A percentile compares a stretch with the other conserved stretches of the same genome.
Evolutionary conservation across 2,329 filamentous ascomycete species (phyloP).

Genomic region (Phyllosticta ampelicida): DNA sequence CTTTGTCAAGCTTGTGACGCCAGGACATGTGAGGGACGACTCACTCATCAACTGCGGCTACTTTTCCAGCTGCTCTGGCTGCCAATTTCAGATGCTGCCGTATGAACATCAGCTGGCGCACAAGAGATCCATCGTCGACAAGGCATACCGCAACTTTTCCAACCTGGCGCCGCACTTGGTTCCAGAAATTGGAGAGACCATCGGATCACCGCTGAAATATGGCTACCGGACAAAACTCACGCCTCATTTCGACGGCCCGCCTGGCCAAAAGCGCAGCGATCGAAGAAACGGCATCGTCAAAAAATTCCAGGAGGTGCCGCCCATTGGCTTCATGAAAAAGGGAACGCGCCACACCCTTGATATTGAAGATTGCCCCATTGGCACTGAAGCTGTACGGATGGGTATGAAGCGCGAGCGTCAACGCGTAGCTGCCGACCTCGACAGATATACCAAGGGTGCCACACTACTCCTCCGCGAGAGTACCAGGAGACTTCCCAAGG

Average conservation of each 20-base stretch:
- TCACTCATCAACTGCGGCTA: conserved; percentile 70
- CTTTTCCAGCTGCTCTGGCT: conserved; percentile 79
- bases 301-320: conserved; percentile 54
- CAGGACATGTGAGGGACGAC: conserved; percentile 68
- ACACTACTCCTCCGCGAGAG: conserved; percentile 83
- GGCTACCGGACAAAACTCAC: conserved; percentile 95
- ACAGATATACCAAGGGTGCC: conserved; percentile 66
- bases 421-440: conserved; percentile 59
- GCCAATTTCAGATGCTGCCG: conserved; percentile 94
- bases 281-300: conserved; percentile 42
- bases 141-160: conserved; percentile 86
- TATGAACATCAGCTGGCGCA: conserved; percentile 76
- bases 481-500: conserved; percentile 50
- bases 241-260: conserved; percentile 82
- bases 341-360: conserved; percentile 72
- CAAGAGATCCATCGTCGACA: conserved; percentile 79
- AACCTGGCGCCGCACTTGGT: conserved; percentile 64
- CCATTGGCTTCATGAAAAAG: conserved; percentile 85
- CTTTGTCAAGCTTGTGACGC: conserved; percentile 64
- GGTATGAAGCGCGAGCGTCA: conserved; percentile 72
- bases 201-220: conserved; percentile 82
- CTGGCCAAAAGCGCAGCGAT: conserved; percentile 37
- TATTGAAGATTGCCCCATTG: conserved; percentile 96
- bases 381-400: conserved; percentile 69
- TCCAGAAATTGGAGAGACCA: conserved; percentile 69